Evolutionary conservation across 2,329 filamentous ascomycete genomes (phyloP), one percentile per base, ranked within the genome.

Genomic region (Sporothrix sp.): DNA sequence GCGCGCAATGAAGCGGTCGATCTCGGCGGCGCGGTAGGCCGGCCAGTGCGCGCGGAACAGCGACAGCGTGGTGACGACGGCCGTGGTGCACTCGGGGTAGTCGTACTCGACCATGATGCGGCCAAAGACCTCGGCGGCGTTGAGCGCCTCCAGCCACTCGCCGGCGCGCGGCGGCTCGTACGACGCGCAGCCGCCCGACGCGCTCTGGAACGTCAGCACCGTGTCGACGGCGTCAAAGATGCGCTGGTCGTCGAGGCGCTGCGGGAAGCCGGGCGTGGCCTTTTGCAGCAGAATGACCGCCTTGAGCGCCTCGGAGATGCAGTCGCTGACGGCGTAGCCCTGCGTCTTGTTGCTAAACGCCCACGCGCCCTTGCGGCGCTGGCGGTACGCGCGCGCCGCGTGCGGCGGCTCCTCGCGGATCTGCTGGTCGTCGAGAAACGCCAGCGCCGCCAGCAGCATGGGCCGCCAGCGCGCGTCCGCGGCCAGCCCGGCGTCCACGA

Each of bases 41-140:
- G 91, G 88, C 72, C 88, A 94, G 64, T 86, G 75, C 60, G 84
- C 76, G 57, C 79, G 78, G 71, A 97, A 97, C 2, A 91, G 73
- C 4, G 84, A 85, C 18, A 98, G 73, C 0, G 87, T 89, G 1
- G 87, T 96, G 3, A 98, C 85, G 27, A 89, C 88, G 1, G 93
- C 90, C 2, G 93, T 97, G 0, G 93, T 98, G 71, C 93, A 98
- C 66, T 98, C 93, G 0, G 91, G 89, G 62, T 98, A 97, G 65
- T 95, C 88, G 65, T 98, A 98, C 63, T 97, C 91, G 49, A 98
- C 84, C 93, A 98, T 98, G 69, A 98, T 98, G 18, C 83, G 79
- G 13, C 88, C 90, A 65, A 98, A 98, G 0, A 98, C 90, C 65
- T 98, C 93, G 1, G 93, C 93, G 0, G 91, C 91, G 61, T 98